Percentiles rank a stretch among this genome's conserved stretches.
Evolutionary conservation across 2,329 filamentous ascomycete species (phyloP).

Genomic region (Drechslera avenae): DNA sequence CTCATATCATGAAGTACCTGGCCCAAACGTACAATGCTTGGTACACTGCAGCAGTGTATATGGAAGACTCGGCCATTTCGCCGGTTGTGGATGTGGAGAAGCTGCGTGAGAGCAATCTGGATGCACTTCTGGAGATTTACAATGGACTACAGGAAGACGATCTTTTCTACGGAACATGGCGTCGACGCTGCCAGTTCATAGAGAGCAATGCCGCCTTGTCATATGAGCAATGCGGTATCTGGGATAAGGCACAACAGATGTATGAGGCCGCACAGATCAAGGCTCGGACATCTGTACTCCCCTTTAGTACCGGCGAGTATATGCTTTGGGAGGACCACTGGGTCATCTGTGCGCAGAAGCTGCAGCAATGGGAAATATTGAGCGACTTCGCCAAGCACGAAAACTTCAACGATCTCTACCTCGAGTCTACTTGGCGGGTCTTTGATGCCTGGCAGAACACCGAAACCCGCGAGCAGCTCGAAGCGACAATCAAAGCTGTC

Average conservation of each 20-base stretch:
- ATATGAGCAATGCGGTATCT: conserved; percentile 98
- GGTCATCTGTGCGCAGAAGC: conserved; percentile 95
- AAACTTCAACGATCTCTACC: conserved; percentile 92
- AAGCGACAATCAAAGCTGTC: conserved; percentile 92
- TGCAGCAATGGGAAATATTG: conserved; percentile 98
- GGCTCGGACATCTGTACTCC: conserved; percentile 91
- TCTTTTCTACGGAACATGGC: conserved; percentile 96
- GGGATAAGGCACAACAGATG: conserved; percentile 97
- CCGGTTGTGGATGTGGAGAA: conserved; percentile 82
- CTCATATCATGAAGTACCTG: conserved; percentile 94
- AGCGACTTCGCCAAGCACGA: conserved; percentile 99
- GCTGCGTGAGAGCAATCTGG: conserved; percentile 90
- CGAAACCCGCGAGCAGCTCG: conserved; percentile 85
- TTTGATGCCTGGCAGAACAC: conserved; percentile 92
- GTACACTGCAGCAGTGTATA: conserved; percentile 90
- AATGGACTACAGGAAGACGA: conserved; percentile 91
- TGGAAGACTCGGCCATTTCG: conserved; percentile 86
- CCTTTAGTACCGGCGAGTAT: conserved; percentile 95
- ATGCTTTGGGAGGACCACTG: conserved; percentile 99
- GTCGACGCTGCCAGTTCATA: conserved; percentile 90
- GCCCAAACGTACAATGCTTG: conserved; percentile 94
- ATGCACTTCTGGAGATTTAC: conserved; percentile 94
- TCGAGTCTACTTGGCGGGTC: conserved; percentile 95
- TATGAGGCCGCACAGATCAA: conserved; percentile 98
- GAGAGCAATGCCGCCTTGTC: conserved; percentile 97